phyloP scores from a whole-genome alignment of 2,329 filamentous ascomycete species.

The Penicillium oxalicum region DNA sequence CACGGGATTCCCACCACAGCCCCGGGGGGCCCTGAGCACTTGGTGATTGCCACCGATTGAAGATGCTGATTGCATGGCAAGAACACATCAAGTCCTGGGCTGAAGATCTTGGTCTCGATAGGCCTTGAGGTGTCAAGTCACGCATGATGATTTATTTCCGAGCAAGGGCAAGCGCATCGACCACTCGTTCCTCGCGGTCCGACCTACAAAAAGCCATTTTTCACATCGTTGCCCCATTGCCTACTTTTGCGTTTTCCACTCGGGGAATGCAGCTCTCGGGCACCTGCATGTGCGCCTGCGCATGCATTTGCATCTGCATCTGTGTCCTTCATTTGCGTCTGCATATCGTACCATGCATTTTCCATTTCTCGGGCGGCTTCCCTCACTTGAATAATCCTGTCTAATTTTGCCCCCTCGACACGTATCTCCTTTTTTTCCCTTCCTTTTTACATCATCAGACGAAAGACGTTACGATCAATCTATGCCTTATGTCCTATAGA shows the following conservation, averaged over 20 bases:
- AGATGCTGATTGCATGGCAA: conserved; percentile 1
- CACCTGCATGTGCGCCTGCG: background rate
- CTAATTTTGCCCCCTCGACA: conserved; percentile 18
- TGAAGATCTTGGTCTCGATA: background rate
- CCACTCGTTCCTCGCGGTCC: conserved; percentile 17
- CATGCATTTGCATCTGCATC: conserved; percentile 1
- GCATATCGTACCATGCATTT: background rate
- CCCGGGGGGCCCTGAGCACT: conserved; percentile 2
- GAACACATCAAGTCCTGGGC: background rate
- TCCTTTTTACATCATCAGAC: conserved; percentile 18
- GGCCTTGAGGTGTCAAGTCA: background rate
- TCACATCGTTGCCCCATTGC: background rate
- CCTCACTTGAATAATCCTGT: background rate
- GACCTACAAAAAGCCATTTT: conserved; percentile 6
- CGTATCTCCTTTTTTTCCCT: conserved; percentile 9
- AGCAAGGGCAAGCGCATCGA: no score
- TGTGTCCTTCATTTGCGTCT: conserved; percentile 1
- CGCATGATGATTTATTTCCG: no score
- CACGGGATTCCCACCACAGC: conserved; percentile 18
- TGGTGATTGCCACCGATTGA: background rate
- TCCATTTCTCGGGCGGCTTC: background rate
- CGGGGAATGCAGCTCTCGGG: conserved; percentile 13
- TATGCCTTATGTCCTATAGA: conserved; percentile 38
- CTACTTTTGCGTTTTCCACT: conserved; percentile 7
- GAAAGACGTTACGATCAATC: conserved; percentile 40